Base-by-base conservation (phyloP, 2,329 filamentous ascomycete genomes). In the Colletotrichum musae region DNA sequence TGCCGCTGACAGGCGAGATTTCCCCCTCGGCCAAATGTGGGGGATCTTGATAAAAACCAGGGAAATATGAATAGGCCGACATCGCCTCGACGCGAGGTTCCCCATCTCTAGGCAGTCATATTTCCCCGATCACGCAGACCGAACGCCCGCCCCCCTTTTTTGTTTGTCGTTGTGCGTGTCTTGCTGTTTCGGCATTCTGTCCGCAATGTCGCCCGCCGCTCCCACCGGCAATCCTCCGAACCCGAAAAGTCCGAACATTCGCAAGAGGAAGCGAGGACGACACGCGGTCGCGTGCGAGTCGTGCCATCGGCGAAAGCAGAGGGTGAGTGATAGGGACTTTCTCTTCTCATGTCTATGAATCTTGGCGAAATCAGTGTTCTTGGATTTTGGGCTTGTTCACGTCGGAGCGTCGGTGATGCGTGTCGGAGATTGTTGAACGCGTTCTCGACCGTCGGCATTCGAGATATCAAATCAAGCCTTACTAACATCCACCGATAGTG, bases 241-340 rank as follows among this genome's bases (percentile, higher is more conserved):
- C 9, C 13, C 51, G 56, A 66, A 69, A 60, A 57, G 43, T 39
- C 62, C 66, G 56, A 60, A 28, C 39, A 12, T 45, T 41, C 61
- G 56, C 5, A 69, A 69, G 32, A 69, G 66, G 43, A 69, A 69
- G 45, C 62, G 62, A 43, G 62, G 66, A 15, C 59, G 66, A 51
- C 66, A 69, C 43, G 66, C 66, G 5, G 66, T 69, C 36, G 66
- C 66, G 26, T 69, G 66, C 62, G 62, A 69, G 62, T 69, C 66
- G 66, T 69, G 66, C 39, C 66, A 69, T 66, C 66, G 66, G 62
- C 66, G 66, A 57, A 69, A 69, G 28, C 66, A 69, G 4, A 66
- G 62, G 18, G 66, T 69, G 28, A 68, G 64, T 63, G 56, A 59
- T 56, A 39, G 50, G 48, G 9, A 24, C 21, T 24, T n/a, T n/a